Conservation (phyloP, 2,329 filamentous ascomycete genomes). For the Fusarium keratoplasticum region DNA sequence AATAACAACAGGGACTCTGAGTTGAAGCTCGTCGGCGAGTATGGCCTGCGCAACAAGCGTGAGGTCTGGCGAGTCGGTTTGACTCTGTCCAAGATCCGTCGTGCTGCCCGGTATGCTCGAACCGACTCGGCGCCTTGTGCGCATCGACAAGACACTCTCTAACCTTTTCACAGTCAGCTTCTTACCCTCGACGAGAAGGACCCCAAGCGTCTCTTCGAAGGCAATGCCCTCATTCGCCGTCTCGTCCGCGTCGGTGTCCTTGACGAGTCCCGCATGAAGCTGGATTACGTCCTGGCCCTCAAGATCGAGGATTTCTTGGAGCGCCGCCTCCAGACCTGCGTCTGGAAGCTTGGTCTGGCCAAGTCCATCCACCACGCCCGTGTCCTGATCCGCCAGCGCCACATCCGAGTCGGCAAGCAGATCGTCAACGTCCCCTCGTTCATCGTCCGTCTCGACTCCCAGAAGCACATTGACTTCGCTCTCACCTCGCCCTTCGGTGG, state of each 20-base stretch:
- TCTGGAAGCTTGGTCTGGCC: slow-evolving; percentile 99
- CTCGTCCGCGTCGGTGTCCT: slow-evolving; percentile 99
- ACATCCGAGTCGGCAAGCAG: slow-evolving; percentile 99
- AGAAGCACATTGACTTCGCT: slow-evolving; percentile 99
- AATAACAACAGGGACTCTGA: slow-evolving; percentile 86
- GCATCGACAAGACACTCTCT: slow-evolving; percentile 28
- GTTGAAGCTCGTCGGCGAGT: slow-evolving; percentile 99
- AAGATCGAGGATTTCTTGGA: slow-evolving; percentile 99
- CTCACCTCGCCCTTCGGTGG: slow-evolving; percentile 98
- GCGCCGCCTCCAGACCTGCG: slow-evolving; percentile 99
- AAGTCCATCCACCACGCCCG: slow-evolving; percentile 99
- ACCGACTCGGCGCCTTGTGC: background rate
- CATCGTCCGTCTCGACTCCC: slow-evolving; percentile 99
- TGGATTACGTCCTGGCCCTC: slow-evolving; percentile 99
- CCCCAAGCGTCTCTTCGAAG: slow-evolving; percentile 99
- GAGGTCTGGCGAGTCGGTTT: slow-evolving; percentile 99
- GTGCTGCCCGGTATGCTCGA: slow-evolving; percentile 90
- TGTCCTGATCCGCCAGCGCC: slow-evolving; percentile 99
- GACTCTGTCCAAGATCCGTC: slow-evolving; percentile 99
- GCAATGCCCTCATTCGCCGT: slow-evolving; percentile 99
- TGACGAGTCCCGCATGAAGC: slow-evolving; percentile 99
- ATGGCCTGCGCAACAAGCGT: slow-evolving; percentile 99
- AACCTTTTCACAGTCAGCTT: slow-evolving; percentile 80
- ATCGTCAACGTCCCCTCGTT: slow-evolving; percentile 99
- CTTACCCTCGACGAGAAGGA: slow-evolving; percentile 99